Percentiles rank a stretch among this genome's conserved stretches.
phyloP scores from a whole-genome alignment of 164 flowering plant genomes.

The Magnolia officinalis region DNA sequence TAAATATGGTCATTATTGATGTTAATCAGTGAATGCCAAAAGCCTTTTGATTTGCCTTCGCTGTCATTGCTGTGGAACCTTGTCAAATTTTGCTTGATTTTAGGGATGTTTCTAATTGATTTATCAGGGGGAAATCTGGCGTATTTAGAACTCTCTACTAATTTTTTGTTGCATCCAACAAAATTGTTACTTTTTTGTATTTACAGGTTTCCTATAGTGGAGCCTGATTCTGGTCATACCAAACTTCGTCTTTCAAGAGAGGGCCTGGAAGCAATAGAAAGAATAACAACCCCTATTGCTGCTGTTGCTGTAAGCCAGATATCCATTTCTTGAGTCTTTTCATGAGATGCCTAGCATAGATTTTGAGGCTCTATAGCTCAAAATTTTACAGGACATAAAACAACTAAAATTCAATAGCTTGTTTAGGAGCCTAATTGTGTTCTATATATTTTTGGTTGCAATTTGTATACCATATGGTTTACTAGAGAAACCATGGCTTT shows the following conservation, averaged over 20 bases:
- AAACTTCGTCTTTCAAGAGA: constrained; percentile 89
- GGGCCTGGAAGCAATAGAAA: constrained; percentile 84
- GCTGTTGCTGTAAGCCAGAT: constrained; percentile 84
- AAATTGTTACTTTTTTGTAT: neutral
- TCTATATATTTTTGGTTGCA: neutral
- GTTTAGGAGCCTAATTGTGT: neutral
- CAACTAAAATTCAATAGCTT: neutral
- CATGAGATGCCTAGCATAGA: too few species aligned
- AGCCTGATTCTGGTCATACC: constrained; percentile 98
- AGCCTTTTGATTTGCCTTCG: neutral
- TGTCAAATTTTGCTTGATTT: neutral
- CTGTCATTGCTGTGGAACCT: neutral
- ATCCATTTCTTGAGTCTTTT: neutral
- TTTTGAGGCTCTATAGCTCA: too few species aligned
- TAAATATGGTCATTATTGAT: neutral
- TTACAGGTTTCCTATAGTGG: constrained; percentile 91
- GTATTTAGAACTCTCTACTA: neutral
- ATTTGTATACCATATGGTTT: neutral
- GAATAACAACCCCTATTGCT: constrained; percentile 83
- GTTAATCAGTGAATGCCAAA: neutral
- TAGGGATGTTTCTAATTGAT: neutral
- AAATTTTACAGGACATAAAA: too few species aligned
- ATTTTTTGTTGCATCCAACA: neutral
- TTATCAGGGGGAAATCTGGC: neutral
- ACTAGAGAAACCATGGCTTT: neutral